Conservation (phyloP, 352 stramenopile genomes). For the Phytopythium mirpurense region DNA sequence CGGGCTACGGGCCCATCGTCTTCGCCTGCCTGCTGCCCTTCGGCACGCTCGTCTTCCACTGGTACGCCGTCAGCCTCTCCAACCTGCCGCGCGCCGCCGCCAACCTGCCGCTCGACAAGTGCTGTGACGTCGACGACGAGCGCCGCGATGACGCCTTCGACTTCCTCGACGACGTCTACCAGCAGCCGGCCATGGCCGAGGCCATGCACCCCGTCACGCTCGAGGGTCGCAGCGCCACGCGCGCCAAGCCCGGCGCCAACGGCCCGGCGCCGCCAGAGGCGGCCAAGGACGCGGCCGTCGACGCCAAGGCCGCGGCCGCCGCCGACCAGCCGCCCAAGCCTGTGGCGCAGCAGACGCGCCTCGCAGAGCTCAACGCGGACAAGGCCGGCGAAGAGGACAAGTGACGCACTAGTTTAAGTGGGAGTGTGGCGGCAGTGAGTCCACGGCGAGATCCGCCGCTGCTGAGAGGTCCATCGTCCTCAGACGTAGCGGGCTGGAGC, state of each 20-base stretch:
- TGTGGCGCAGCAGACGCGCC: constrained; percentile 23
- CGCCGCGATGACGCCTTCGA: constrained; percentile 46
- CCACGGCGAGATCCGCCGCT: no score
- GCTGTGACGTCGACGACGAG: constrained; percentile 54
- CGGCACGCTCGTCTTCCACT: constrained; percentile 58
- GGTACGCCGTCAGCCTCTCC: constrained; percentile 51
- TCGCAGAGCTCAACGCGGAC: constrained; percentile 40
- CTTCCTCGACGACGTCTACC: constrained; percentile 64
- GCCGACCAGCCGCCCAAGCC: constrained; percentile 18
- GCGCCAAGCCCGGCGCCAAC: constrained; percentile 1
- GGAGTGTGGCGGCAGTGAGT: no score
- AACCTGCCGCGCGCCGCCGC: constrained; percentile 37
- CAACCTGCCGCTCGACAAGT: constrained; percentile 59
- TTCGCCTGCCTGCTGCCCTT: constrained; percentile 38
- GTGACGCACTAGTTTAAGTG: no score
- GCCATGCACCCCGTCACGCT: constrained; percentile 24
- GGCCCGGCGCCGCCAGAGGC: constrained; percentile 1
- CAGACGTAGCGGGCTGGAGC: no score
- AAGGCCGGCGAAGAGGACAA: constrained; percentile 16
- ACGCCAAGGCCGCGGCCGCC: constrained; percentile 10
- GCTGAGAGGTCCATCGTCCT: no score
- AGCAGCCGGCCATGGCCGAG: constrained; percentile 60
- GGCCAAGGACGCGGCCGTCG: constrained; percentile 1
- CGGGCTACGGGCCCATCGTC: constrained; percentile 35
- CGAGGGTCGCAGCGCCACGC: constrained; percentile 4